These are phyloP conservation scores for Suillus variegatus DNA, from an alignment of 768 basidiomycete species.

Conservation along the genomic window DNA sequence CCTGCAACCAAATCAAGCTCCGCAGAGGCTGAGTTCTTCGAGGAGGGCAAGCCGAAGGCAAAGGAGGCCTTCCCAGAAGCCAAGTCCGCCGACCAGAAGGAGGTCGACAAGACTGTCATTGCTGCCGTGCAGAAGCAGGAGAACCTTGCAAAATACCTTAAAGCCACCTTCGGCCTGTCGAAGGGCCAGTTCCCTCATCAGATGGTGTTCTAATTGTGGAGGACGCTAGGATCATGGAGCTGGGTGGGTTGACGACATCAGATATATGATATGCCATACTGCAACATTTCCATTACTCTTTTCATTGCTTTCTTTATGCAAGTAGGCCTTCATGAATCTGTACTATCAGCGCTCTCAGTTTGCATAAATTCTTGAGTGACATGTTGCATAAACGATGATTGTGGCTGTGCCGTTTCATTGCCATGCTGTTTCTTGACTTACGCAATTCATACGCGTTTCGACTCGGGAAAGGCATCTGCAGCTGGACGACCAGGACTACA, in stretches of 20 bases:
- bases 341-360: slow-evolving; percentile 7
- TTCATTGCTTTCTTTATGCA: slow-evolving; percentile 18
- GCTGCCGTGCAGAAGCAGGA: slow-evolving; percentile 89
- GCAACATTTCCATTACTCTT: slow-evolving; percentile 18
- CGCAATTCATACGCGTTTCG: background rate
- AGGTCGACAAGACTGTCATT: slow-evolving; percentile 75
- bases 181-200: slow-evolving; percentile 98
- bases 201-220: slow-evolving; percentile 72
- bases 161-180: slow-evolving; percentile 89
- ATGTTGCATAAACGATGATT: background rate
- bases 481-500: background rate
- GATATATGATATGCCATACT: slow-evolving; percentile 25
- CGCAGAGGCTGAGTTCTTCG: slow-evolving; percentile 97
- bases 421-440: background rate
- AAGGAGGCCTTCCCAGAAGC: slow-evolving; percentile 86
- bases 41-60: slow-evolving; percentile 87
- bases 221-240: slow-evolving; percentile 18
- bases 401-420: background rate
- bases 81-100: slow-evolving; percentile 91
- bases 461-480: background rate
- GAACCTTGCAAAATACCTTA: slow-evolving; percentile 90
- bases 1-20: slow-evolving; percentile 67
- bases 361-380: slow-evolving; percentile 4
- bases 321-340: slow-evolving; percentile 12
- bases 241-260: slow-evolving; percentile 20